These are phyloP conservation scores for Rheum nobile DNA, from an alignment of 148 eudicot genomes.

Conservation along the genomic window DNA sequence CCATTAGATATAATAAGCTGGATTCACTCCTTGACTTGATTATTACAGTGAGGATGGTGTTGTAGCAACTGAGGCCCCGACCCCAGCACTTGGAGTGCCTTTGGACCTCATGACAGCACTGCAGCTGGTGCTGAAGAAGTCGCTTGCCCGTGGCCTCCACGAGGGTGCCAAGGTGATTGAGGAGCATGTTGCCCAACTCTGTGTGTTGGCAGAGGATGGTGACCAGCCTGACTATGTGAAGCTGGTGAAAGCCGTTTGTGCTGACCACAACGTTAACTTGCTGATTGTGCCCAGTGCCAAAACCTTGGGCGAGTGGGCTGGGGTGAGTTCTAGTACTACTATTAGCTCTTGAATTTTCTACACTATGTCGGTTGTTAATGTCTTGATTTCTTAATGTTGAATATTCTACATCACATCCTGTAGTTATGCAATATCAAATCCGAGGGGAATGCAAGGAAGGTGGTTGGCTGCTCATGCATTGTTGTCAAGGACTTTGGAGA, in stretches of 20 bases:
- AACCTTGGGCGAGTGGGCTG: constrained; percentile 39
- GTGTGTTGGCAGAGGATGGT: constrained; percentile 37
- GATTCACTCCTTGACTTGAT: background rate
- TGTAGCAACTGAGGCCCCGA: background rate
- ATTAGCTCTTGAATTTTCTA: too few relatives aligned
- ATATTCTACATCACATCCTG: background rate
- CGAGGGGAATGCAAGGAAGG: too few relatives aligned
- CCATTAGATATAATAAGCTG: too few relatives aligned
- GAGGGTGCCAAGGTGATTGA: too few relatives aligned
- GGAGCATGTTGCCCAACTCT: constrained; percentile 35
- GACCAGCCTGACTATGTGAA: constrained; percentile 33
- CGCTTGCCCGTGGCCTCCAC: constrained; percentile 29
- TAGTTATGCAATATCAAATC: constrained; percentile 1
- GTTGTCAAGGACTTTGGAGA: constrained; percentile 35
- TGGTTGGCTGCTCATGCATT: constrained; percentile 17
- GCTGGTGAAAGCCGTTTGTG: constrained; percentile 31
- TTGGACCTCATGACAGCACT: constrained; percentile 31
- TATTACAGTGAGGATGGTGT: constrained; percentile 14
- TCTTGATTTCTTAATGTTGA: background rate
- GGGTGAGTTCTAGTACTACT: constrained; percentile 9
- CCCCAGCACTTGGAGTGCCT: constrained; percentile 27
- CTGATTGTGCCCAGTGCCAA: constrained; percentile 28
- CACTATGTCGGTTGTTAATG: background rate
- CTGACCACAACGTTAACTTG: constrained; percentile 32
- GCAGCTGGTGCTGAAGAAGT: constrained; percentile 29